These are phyloP conservation scores for Rauvolfia tetraphylla DNA, from an alignment of 257 asterid species.

Conservation along the genomic window DNA sequence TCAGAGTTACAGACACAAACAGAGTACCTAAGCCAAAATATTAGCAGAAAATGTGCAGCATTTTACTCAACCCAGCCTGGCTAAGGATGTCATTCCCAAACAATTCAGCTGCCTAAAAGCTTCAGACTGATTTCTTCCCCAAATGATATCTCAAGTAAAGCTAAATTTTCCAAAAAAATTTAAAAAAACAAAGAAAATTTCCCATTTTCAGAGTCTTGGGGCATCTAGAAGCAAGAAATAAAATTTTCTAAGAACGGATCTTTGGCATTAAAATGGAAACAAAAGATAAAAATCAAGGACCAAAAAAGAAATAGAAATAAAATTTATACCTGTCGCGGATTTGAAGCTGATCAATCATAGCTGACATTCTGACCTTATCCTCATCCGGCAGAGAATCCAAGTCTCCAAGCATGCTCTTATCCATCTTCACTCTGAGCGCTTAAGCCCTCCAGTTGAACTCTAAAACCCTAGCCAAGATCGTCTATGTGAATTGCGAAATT, in stretches of 20 bases:
- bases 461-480: background rate
- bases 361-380: conserved; percentile 29
- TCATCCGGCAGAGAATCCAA: conserved; percentile 36
- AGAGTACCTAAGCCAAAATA: background rate
- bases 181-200: background rate
- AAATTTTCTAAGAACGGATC: background rate
- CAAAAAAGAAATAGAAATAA: too few relatives aligned
- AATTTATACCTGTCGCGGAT: conserved; percentile 32
- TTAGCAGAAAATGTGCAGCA: background rate
- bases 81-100: background rate
- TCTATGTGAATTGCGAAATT: background rate
- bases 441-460: background rate
- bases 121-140: background rate
- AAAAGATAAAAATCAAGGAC: background rate
- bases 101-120: background rate
- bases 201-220: background rate
- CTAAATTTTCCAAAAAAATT: too few relatives aligned
- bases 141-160: background rate
- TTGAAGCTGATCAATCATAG: conserved; percentile 43
- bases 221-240: background rate
- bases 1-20: background rate
- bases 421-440: conserved; percentile 20
- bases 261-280: background rate
- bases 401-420: conserved; percentile 31
- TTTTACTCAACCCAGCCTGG: background rate